Conservation (phyloP, 2,329 filamentous ascomycete species). For the Leptoxyphium fumago region DNA sequence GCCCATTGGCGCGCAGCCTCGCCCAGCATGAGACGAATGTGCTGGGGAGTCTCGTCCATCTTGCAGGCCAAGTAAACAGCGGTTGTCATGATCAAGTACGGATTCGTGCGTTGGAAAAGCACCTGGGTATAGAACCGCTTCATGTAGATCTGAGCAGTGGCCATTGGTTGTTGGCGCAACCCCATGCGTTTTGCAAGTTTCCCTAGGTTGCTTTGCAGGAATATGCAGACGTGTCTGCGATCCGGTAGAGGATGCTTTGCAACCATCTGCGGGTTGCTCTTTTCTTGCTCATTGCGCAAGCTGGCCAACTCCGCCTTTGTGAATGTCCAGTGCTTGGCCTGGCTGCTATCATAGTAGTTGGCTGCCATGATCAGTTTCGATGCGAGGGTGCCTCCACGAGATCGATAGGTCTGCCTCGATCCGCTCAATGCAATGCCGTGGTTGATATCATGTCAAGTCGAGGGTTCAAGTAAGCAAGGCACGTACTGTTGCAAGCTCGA, state of each 20-base stretch:
- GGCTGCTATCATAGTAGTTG: conserved; percentile 93
- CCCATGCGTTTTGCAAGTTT: conserved; percentile 73
- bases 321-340: conserved; percentile 82
- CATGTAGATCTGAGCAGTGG: conserved; percentile 87
- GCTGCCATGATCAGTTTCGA: conserved; percentile 52
- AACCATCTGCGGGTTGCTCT: conserved; percentile 53
- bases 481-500: too few relatives aligned
- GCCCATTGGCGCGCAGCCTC: conserved; percentile 75
- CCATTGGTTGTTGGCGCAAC: conserved; percentile 79
- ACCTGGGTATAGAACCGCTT: conserved; percentile 86
- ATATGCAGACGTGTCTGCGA: conserved; percentile 70
- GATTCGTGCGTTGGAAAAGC: conserved; percentile 83
- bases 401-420: too few relatives aligned
- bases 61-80: conserved; percentile 92
- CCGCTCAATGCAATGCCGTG: too few relatives aligned
- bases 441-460: too few relatives aligned
- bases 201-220: conserved; percentile 74
- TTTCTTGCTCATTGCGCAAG: conserved; percentile 61
- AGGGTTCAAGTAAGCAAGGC: too few relatives aligned
- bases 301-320: conserved; percentile 64
- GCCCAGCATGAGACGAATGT: conserved; percentile 77
- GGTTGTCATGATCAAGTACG: conserved; percentile 84
- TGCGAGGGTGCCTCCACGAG: too few relatives aligned
- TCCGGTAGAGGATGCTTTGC: conserved; percentile 74
- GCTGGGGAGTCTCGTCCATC: conserved; percentile 93